Conservation (phyloP, 768 basidiomycete genomes). For the Podaxis sp. region DNA sequence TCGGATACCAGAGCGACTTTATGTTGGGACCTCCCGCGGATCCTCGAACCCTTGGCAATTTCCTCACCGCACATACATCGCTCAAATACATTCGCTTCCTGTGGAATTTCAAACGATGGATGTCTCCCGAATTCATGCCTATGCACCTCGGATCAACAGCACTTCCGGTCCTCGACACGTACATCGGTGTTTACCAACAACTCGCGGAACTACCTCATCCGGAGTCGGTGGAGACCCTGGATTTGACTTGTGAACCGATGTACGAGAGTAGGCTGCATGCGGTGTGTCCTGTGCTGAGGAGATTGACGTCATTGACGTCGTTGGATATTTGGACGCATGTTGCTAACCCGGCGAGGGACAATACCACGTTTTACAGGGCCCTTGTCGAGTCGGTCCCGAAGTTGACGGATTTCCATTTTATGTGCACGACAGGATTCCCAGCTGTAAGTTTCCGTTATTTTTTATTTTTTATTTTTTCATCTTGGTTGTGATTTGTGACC, state of each 20-base stretch:
- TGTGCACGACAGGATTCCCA: slow-evolving; percentile 48
- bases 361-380: slow-evolving; percentile 31
- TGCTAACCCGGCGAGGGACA: slow-evolving; percentile 29
- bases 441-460: slow-evolving; percentile 25
- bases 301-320: slow-evolving; percentile 35
- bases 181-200: slow-evolving; percentile 48
- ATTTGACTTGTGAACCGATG: slow-evolving; percentile 49
- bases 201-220: slow-evolving; percentile 37
- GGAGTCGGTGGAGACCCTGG: slow-evolving; percentile 35
- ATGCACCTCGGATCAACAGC: slow-evolving; percentile 28
- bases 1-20: slow-evolving; percentile 48
- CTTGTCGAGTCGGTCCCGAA: slow-evolving; percentile 35
- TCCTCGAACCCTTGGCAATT: slow-evolving; percentile 28
- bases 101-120: slow-evolving; percentile 52
- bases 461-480: not conserved
- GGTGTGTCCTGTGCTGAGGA: slow-evolving; percentile 33
- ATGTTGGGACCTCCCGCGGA: slow-evolving; percentile 30
- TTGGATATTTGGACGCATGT: slow-evolving; percentile 51
- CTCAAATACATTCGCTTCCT: slow-evolving; percentile 43
- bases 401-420: slow-evolving; percentile 47
- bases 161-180: slow-evolving; percentile 37
- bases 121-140: slow-evolving; percentile 39
- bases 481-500: not conserved
- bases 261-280: slow-evolving; percentile 33
- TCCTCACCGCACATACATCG: slow-evolving; percentile 35